phyloP scores from a whole-genome alignment of 1,284 basidiomycete species.

The Ganoderma sp. region DNA sequence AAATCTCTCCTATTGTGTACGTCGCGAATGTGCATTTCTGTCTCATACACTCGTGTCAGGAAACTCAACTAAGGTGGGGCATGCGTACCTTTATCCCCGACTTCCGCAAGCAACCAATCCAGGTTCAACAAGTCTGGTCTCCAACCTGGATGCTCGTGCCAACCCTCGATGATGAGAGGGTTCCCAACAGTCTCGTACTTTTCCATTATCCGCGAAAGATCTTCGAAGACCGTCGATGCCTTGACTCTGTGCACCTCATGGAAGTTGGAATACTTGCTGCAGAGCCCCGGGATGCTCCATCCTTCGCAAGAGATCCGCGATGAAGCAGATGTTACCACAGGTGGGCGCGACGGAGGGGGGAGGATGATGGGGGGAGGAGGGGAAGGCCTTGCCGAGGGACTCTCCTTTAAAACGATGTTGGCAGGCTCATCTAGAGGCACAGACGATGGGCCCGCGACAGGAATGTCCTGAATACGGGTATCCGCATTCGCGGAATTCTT shows the following conservation, averaged over 20 bases:
- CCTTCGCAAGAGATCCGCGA: slow-evolving; percentile 49
- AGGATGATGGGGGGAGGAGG: not conserved
- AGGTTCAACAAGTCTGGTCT: slow-evolving; percentile 55
- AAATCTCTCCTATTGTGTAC: slow-evolving; percentile 38
- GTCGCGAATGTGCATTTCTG: slow-evolving; percentile 41
- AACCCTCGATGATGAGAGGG: slow-evolving; percentile 67
- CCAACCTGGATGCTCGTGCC: slow-evolving; percentile 62
- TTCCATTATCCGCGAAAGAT: slow-evolving; percentile 42
- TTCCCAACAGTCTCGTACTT: slow-evolving; percentile 55
- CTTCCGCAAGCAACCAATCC: slow-evolving; percentile 52
- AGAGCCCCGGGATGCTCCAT: slow-evolving; percentile 57
- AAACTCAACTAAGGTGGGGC: not conserved
- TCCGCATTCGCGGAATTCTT: too few relatives aligned
- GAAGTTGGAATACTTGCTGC: slow-evolving; percentile 49
- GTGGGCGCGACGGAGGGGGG: not conserved
- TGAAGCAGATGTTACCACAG: not conserved
- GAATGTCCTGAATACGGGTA: not conserved
- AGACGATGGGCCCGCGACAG: slow-evolving; percentile 5
- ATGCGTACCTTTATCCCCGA: slow-evolving; percentile 38
- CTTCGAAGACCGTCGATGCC: slow-evolving; percentile 36
- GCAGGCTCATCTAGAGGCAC: not conserved
- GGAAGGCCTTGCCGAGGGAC: not conserved
- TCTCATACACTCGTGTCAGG: not conserved
- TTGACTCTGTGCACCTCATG: slow-evolving; percentile 47
- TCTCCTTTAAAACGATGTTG: not conserved